Percentiles rank a stretch among this genome's conserved stretches.
phyloP scores from a whole-genome alignment of 2,329 filamentous ascomycete species.

The Raffaelea arxii region DNA sequence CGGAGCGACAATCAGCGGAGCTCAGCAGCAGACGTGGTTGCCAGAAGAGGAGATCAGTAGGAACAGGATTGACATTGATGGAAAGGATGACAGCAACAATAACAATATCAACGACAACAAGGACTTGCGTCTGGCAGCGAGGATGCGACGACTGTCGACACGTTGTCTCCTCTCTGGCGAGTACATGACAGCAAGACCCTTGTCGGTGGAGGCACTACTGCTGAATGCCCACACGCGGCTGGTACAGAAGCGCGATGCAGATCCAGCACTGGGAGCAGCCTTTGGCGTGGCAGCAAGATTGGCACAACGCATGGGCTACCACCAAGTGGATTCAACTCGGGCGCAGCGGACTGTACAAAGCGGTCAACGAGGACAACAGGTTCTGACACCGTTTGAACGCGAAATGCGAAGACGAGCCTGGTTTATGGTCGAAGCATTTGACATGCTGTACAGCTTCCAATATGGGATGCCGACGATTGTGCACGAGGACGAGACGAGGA shows the following conservation, averaged over 20 bases:
- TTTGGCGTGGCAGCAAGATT: conserved; percentile 36
- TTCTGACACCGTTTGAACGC: conserved; percentile 35
- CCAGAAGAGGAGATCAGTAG: conserved; percentile 6
- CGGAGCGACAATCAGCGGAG: conserved; percentile 18
- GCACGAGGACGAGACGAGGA: conserved; percentile 52
- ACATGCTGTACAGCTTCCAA: conserved; percentile 39
- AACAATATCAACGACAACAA: conserved; percentile 1
- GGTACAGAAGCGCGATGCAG: conserved; percentile 29
- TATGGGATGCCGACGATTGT: conserved; percentile 31
- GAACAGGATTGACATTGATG: not conserved
- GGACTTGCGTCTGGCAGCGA: conserved; percentile 4
- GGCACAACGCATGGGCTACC: conserved; percentile 42
- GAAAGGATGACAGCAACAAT: not conserved
- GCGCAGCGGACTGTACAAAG: conserved; percentile 1
- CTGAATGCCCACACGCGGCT: conserved; percentile 33
- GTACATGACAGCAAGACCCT: conserved; percentile 33
- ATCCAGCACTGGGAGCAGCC: conserved; percentile 36
- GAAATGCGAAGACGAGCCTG: conserved; percentile 42
- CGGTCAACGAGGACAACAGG: not conserved
- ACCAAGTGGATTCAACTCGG: conserved; percentile 23
- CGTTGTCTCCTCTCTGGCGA: conserved; percentile 38
- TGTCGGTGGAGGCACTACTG: conserved; percentile 40
- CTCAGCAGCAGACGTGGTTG: conserved; percentile 17
- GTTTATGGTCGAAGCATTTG: conserved; percentile 38
- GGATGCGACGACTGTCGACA: conserved; percentile 23